Conservation (phyloP, 2,329 filamentous ascomycete species). For the Diaporthe ampelina region DNA sequence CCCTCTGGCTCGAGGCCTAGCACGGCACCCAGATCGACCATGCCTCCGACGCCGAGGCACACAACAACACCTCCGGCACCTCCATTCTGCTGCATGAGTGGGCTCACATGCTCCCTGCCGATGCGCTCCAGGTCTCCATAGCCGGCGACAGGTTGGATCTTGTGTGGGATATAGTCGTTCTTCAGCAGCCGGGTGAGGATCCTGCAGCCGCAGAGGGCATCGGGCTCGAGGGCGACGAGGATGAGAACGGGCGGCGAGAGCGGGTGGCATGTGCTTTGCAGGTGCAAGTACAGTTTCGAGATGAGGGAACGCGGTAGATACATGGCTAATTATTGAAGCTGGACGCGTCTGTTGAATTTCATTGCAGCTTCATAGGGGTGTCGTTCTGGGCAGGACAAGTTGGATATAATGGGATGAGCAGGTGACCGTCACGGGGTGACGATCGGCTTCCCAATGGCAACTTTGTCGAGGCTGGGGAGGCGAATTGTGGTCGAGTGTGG, state of each 20-base stretch:
- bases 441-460: not conserved
- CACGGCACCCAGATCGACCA: conserved; percentile 87
- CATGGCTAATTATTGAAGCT: conserved; percentile 68
- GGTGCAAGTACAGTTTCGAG: conserved; percentile 90
- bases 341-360: conserved; percentile 51
- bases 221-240: conserved; percentile 92
- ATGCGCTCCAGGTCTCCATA: conserved; percentile 90
- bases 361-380: conserved; percentile 52
- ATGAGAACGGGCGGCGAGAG: conserved; percentile 91
- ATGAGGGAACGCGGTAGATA: conserved; percentile 93
- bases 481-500: not conserved
- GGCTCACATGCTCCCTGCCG: conserved; percentile 82
- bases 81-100: conserved; percentile 88
- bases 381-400: not conserved
- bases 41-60: conserved; percentile 91
- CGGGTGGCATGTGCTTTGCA: conserved; percentile 89
- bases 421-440: conserved; percentile 6
- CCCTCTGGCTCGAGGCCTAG: conserved; percentile 80
- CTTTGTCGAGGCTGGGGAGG: not conserved
- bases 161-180: conserved; percentile 97
- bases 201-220: conserved; percentile 94
- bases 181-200: conserved; percentile 95
- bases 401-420: not conserved
- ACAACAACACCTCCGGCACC: conserved; percentile 91
- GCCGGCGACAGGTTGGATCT: conserved; percentile 93